Base-by-base conservation (phyloP, 164 flowering plant species). In the Nymphaea colorata region DNA sequence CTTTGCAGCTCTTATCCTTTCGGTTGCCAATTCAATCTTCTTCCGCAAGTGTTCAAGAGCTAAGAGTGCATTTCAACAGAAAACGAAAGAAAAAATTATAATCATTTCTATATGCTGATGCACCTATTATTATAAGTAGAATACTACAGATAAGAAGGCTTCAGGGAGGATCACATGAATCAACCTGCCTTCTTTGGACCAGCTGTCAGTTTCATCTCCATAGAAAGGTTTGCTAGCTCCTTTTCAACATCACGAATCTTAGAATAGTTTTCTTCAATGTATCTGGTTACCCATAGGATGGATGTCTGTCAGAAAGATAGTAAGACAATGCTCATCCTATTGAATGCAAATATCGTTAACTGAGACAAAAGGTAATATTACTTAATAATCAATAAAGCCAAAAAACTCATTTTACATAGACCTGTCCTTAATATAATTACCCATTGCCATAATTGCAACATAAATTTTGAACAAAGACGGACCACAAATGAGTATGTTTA, bases 161-260 rank as follows among this genome's bases (percentile, higher is more conserved):
- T 17, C 42, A 41, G 64, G n/a, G 12, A 43, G 61, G 66, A 69
- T 4, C 41, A 72, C 36, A 69, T 57, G 10, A 63, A 67, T 65
- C 66, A 68, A 95, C 99, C 99, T 81, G 99, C 97, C 76, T 92
- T 89, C 74, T 90, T 95, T 17, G 99, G 96, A 4, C 98, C 99
- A 67, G 99, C 86, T 15, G 99, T 95, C 68, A 95, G 96, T 75
- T 95, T 95, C 87, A 95, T 73, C 73, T 95, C 98, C 78, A 95
- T 66, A 1, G 80, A 66, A 64, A 92, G 98, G 80, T 80, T 85
- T 73, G 85, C 76, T 0, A 95, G 76, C 80, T 95, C 99, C 43
- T 88, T 75, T 69, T 95, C 99, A 66, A 95, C 94, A 85, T 90
- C 96, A 67, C 96, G 96, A 44, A 94, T 94, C 79, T 90, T 94